Evolutionary conservation across 2,329 filamentous ascomycete species (phyloP), one percentile per base, ranked within the genome.

Genomic region (Zymoseptoria passerinii): DNA sequence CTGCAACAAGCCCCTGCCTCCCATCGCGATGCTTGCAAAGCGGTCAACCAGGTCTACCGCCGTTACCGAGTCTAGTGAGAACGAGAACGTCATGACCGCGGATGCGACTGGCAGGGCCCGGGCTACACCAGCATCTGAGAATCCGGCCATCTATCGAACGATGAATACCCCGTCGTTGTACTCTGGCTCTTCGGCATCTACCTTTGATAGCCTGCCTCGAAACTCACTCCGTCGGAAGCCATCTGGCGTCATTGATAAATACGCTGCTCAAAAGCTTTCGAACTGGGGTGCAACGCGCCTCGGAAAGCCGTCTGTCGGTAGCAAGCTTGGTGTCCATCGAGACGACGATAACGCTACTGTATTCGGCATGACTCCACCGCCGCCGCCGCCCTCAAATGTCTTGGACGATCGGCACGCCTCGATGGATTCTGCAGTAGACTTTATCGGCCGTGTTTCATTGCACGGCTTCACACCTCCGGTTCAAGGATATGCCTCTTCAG

Each of bases 401-500:
- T 50, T 54, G 48, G 55, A 18, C 1, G 44, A 55, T 50, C 49
- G 28, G 19, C 40, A 57, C 16, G 44, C 48, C 27, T 23, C 52
- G 19, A 51, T 27, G 18, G 50, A 51, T n/a, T 50, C 48, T 18
- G 50, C 56, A 16, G 50, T 55, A 13, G 54, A 56, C 9, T 48
- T 53, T 8, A 53, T 56, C 20, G 50, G 60, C 8, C 55, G 58
- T 48, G 55, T 51, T 48, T 52, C 57, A 20, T 60, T 55, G n/a
- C 59, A 61, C 52, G 63, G 67, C 28, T 48, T 58, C 40, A 63
- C 67, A 8, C 63, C 67, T 19, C 61, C 67, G 2, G 52, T 66
- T 4, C 54, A 61, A 16, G 53, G 51, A 16, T 84, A 86, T 71
- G 81, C 79, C 2, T 79, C 85, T 55, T 90, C 87, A 61, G 83